These are phyloP conservation scores for Ceratobasidium theobromae DNA, from an alignment of 1,284 basidiomycete species.

Conservation along the genomic window DNA sequence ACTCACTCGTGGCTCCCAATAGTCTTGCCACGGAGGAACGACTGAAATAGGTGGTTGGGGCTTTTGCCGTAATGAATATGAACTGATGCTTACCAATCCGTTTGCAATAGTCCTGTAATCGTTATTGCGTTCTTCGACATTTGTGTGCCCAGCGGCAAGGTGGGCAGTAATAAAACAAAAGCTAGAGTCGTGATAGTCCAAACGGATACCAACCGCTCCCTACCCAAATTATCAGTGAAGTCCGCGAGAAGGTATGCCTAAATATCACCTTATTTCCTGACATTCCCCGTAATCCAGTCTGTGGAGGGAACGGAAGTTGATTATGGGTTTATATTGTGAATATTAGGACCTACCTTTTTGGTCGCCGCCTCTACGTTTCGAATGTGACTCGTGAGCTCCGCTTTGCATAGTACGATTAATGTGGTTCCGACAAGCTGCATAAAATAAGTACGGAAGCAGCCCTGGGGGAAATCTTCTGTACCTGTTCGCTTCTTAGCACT, in stretches of 20 bases:
- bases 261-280: constrained; percentile 80
- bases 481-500: constrained; percentile 89
- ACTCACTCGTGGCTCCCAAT: constrained; percentile 88
- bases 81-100: constrained; percentile 62
- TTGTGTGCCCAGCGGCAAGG: constrained; percentile 89
- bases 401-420: constrained; percentile 81
- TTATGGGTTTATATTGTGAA: background rate
- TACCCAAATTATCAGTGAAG: background rate
- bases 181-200: constrained; percentile 87
- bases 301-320: constrained; percentile 32
- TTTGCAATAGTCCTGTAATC: constrained; percentile 88
- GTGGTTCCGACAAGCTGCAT: constrained; percentile 86
- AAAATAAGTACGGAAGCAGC: constrained; percentile 9
- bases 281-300: constrained; percentile 96
- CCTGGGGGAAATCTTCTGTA: constrained; percentile 40
- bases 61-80: constrained; percentile 54
- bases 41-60: background rate
- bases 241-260: background rate
- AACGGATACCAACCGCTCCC: constrained; percentile 81
- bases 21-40: constrained; percentile 61
- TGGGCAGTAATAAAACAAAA: constrained; percentile 97
- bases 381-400: constrained; percentile 73
- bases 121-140: constrained; percentile 86
- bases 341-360: constrained; percentile 67
- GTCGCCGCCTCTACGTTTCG: constrained; percentile 89